Evolutionary conservation across 768 basidiomycete species (phyloP).

Genomic region (Tylopilus vinaceipallidus): DNA sequence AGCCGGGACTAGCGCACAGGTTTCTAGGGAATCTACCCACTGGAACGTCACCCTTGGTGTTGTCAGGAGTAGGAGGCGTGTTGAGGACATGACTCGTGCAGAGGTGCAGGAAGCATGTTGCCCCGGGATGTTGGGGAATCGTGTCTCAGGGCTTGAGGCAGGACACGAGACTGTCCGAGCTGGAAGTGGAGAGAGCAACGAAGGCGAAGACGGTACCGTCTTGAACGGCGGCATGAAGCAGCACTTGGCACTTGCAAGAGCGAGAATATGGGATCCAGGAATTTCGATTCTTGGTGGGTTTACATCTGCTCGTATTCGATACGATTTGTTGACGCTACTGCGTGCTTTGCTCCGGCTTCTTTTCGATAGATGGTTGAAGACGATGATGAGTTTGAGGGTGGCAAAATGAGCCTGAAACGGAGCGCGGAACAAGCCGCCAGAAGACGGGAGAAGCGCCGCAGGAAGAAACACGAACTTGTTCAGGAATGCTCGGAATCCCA

Average conservation of each 20-base stretch:
- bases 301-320: not conserved
- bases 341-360: too few species aligned
- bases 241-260: slow-evolving; percentile 85
- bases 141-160: slow-evolving; percentile 76
- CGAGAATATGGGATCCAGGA: slow-evolving; percentile 78
- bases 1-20: slow-evolving; percentile 39
- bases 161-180: slow-evolving; percentile 80
- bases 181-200: slow-evolving; percentile 42
- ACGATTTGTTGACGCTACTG: not conserved
- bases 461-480: slow-evolving; percentile 14
- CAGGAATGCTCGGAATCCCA: not conserved
- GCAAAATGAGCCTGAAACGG: slow-evolving; percentile 42
- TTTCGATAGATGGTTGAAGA: slow-evolving; percentile 35
- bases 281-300: slow-evolving; percentile 86
- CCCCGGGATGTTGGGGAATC: slow-evolving; percentile 86
- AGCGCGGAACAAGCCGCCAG: slow-evolving; percentile 39
- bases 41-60: slow-evolving; percentile 85
- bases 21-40: slow-evolving; percentile 77
- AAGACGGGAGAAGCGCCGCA: slow-evolving; percentile 32
- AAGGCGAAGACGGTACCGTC: slow-evolving; percentile 54
- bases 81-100: slow-evolving; percentile 53
- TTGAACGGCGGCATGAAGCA: slow-evolving; percentile 93
- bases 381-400: slow-evolving; percentile 43
- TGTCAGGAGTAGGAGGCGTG: slow-evolving; percentile 43
- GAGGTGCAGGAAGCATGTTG: slow-evolving; percentile 82